Conservation (phyloP, 2,329 filamentous ascomycete species). For the Chalaropsis ovoidea region DNA sequence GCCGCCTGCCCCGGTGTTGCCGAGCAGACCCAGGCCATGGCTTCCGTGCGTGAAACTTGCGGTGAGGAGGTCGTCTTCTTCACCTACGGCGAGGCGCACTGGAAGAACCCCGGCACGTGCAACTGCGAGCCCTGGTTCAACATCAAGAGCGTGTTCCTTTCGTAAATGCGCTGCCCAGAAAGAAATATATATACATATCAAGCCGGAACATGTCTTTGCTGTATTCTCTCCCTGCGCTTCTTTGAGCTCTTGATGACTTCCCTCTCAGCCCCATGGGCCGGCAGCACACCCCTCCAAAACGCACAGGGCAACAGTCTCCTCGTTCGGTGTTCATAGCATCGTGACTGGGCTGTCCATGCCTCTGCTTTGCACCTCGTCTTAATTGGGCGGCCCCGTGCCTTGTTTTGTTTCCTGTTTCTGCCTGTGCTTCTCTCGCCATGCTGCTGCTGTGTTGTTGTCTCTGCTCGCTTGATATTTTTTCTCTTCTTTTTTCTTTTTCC, state of each 20-base stretch:
- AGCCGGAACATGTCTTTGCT: constrained; percentile 1
- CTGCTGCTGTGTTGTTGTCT: constrained; percentile 5
- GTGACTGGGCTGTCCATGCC: background rate
- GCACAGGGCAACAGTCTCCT: too few relatives aligned
- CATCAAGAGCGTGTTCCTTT: constrained; percentile 31
- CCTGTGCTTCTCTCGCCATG: background rate
- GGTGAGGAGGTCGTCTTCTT: constrained; percentile 70
- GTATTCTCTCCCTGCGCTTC: background rate
- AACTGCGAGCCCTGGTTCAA: constrained; percentile 76
- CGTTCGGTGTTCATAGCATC: background rate
- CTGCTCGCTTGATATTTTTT: background rate
- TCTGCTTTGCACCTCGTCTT: too few relatives aligned
- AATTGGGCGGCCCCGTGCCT: background rate
- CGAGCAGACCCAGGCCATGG: constrained; percentile 64
- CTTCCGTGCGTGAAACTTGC: constrained; percentile 54
- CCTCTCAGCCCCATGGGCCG: background rate
- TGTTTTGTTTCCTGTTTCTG: background rate
- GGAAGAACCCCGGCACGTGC: constrained; percentile 64
- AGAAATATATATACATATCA: constrained; percentile 14
- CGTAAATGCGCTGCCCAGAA: background rate
- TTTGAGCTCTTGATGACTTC: background rate
- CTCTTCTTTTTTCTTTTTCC: background rate
- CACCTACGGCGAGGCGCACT: constrained; percentile 66
- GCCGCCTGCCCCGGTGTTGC: constrained; percentile 53
- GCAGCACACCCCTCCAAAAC: too few relatives aligned